A percentile compares a stretch with the other conserved stretches of the same genome.
phyloP scores from a whole-genome alignment of 352 stramenopile genomes.

The Phytophthora cryptogea region DNA sequence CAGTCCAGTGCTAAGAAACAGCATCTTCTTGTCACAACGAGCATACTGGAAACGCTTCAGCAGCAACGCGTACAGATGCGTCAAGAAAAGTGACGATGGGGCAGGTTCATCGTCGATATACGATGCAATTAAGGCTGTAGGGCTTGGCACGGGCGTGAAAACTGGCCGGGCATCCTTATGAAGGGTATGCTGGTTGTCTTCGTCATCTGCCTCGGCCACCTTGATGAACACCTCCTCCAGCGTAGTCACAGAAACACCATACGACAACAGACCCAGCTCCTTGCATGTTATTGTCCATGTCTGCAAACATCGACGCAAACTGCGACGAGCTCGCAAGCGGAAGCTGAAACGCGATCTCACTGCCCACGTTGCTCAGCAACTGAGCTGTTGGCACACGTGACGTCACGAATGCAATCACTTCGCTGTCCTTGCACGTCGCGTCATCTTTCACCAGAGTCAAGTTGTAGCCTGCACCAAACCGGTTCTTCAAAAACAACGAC shows the following conservation, averaged over 20 bases:
- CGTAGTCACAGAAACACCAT: slow-evolving; percentile 83
- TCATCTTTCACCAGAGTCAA: slow-evolving; percentile 67
- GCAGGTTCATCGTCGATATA: too few relatives aligned
- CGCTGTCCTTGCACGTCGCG: slow-evolving; percentile 30
- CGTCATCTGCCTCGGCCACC: slow-evolving; percentile 49
- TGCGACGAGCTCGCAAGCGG: slow-evolving; percentile 45
- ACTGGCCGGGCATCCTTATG: slow-evolving; percentile 30
- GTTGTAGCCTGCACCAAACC: slow-evolving; percentile 73
- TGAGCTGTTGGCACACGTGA: slow-evolving; percentile 41
- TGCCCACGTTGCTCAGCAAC: slow-evolving; percentile 70
- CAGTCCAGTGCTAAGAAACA: too few relatives aligned
- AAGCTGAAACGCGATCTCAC: slow-evolving; percentile 73
- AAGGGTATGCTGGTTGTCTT: slow-evolving; percentile 47
- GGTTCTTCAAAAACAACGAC: slow-evolving; percentile 83
- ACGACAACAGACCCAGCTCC: slow-evolving; percentile 51
- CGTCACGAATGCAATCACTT: slow-evolving; percentile 43
- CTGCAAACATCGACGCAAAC: slow-evolving; percentile 69
- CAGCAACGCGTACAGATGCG: slow-evolving; percentile 52
- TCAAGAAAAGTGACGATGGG: too few relatives aligned
- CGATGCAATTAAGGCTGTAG: slow-evolving; percentile 4
- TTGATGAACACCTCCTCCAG: slow-evolving; percentile 88
- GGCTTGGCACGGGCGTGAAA: slow-evolving; percentile 10
- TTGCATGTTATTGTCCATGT: slow-evolving; percentile 53
- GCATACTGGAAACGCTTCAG: slow-evolving; percentile 75
- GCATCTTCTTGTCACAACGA: too few relatives aligned